phyloP scores from a whole-genome alignment of 1,284 basidiomycete genomes.

The Jaminaea rosea region DNA sequence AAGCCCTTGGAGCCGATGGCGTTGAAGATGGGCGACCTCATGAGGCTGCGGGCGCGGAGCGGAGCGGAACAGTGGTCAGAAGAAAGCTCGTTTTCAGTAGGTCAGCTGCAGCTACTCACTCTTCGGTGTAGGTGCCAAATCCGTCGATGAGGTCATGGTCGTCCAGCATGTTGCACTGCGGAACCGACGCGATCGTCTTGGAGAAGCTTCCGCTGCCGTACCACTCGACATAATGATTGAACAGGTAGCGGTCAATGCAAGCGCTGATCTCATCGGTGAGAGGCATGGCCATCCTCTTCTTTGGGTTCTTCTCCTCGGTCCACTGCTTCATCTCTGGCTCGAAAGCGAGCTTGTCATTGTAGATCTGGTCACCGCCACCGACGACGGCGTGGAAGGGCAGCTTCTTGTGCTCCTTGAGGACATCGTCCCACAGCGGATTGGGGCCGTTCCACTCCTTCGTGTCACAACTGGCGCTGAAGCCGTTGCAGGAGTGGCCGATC shows the following conservation, averaged over 20 bases:
- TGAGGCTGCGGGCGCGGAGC: too few species aligned
- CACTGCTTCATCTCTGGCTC: slow-evolving; percentile 60
- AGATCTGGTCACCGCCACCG: slow-evolving; percentile 56
- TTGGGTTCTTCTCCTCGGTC: slow-evolving; percentile 61
- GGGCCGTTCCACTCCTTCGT: slow-evolving; percentile 47
- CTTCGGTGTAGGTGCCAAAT: slow-evolving; percentile 62
- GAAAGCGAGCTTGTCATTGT: slow-evolving; percentile 26
- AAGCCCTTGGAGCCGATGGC: slow-evolving; percentile 31
- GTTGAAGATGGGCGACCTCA: slow-evolving; percentile 40
- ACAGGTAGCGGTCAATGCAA: slow-evolving; percentile 69
- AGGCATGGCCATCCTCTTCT: slow-evolving; percentile 58
- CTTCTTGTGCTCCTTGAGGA: slow-evolving; percentile 68
- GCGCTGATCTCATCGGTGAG: slow-evolving; percentile 64
- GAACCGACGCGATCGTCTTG: slow-evolving; percentile 68
- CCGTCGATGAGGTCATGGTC: slow-evolving; percentile 73
- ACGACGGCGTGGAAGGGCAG: slow-evolving; percentile 75
- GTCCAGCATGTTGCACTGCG: slow-evolving; percentile 65
- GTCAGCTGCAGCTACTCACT: too few species aligned
- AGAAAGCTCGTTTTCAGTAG: too few species aligned
- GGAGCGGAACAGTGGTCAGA: too few species aligned
- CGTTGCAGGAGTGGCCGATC: slow-evolving; percentile 68
- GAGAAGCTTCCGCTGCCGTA: slow-evolving; percentile 88
- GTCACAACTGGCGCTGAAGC: slow-evolving; percentile 53
- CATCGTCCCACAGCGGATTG: slow-evolving; percentile 73
- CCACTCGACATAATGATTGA: slow-evolving; percentile 64